Evolutionary conservation across 192 early-diverging fungal genomes (phyloP), one percentile per base, ranked within the genome.

Genomic region (Linnemannia schmuckeri): DNA sequence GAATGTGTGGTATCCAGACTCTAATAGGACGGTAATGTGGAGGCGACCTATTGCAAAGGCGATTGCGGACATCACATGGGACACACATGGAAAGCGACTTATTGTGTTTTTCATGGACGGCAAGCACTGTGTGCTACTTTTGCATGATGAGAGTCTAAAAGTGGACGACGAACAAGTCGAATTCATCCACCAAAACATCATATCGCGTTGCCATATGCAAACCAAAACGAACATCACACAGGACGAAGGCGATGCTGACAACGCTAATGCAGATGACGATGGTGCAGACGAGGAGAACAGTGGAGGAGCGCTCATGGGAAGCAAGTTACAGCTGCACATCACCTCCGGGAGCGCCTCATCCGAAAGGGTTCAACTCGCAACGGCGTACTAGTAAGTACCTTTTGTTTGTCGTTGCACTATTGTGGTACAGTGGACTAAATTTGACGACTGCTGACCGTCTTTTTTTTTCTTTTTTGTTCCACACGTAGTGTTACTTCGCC

Each of bases 21-120:
- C 79, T 9, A 66, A 78, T 63, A 81, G 66, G 37, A 54, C 73
- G 24, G 44, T 87, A 18, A 17, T 42, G 3, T 87, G 85, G 85
- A 76, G 85, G 12, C 22, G 70, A 22, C 85, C 85, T 17, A 81
- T 81, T 27, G 85, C 85, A 10, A 87, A 87, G 38, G 49, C 85
- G 38, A 71, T 87, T 9, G 41, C 85, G 10, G 74, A 81, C 10
- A 87, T 87, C n/a, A 40, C 47, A 1, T 87, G 85, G 85, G 79
- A 81, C 30, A 47, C 70, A 20, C 44, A 13, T 61, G 72, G 69
- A 15, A 54, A 49, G 18, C 52, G 47, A 18, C 2, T 87, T 2
- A 63, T 74, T 42, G 80, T 81, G 0, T 81, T 87, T 55, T 87
- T 87, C 66, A 87, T 87, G 85, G 85, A 87, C 35, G 85, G 85